Percentiles rank a stretch among this genome's conserved stretches.
Conservation (phyloP, 345 rosid species). For the Conringia planisiliqua region DNA sequence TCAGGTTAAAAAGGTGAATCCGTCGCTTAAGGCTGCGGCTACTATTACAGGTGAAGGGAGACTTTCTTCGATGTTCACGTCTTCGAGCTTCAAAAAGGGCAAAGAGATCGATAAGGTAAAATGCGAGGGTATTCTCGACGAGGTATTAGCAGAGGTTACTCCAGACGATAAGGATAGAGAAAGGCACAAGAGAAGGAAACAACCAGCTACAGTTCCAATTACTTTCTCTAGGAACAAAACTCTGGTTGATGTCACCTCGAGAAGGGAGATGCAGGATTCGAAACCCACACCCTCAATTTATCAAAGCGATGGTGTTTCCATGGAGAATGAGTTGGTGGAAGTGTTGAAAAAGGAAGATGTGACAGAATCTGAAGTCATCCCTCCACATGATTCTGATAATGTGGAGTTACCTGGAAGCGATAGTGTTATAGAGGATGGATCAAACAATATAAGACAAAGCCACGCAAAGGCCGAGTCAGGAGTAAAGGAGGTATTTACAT, state of each 20-base stretch:
- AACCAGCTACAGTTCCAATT: slow-evolving; percentile 2
- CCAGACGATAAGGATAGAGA: slow-evolving; percentile 76
- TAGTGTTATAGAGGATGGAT: slow-evolving; percentile 28
- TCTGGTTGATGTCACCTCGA: background rate
- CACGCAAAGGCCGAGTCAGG: slow-evolving; percentile 40
- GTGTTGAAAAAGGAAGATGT: slow-evolving; percentile 34
- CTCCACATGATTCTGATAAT: slow-evolving; percentile 1
- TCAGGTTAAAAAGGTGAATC: slow-evolving; percentile 52
- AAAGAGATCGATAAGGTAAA: slow-evolving; percentile 59
- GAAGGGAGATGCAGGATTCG: slow-evolving; percentile 1
- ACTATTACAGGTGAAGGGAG: slow-evolving; percentile 84
- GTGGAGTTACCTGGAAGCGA: slow-evolving; percentile 1
- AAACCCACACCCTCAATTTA: background rate
- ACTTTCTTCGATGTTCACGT: slow-evolving; percentile 75
- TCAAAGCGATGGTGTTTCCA: slow-evolving; percentile 20
- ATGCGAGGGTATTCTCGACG: slow-evolving; percentile 70
- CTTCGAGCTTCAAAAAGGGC: slow-evolving; percentile 63
- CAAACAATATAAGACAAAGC: background rate
- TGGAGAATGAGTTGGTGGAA: slow-evolving; percentile 27
- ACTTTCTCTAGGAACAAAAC: slow-evolving; percentile 25
- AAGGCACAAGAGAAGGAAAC: slow-evolving; percentile 52
- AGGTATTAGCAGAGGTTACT: slow-evolving; percentile 72
- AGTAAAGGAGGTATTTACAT: slow-evolving; percentile 36
- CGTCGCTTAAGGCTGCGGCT: slow-evolving; percentile 70
- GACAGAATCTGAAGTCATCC: slow-evolving; percentile 23